phyloP scores from a whole-genome alignment of 768 basidiomycete genomes.

The Artomyces pyxidatus region DNA sequence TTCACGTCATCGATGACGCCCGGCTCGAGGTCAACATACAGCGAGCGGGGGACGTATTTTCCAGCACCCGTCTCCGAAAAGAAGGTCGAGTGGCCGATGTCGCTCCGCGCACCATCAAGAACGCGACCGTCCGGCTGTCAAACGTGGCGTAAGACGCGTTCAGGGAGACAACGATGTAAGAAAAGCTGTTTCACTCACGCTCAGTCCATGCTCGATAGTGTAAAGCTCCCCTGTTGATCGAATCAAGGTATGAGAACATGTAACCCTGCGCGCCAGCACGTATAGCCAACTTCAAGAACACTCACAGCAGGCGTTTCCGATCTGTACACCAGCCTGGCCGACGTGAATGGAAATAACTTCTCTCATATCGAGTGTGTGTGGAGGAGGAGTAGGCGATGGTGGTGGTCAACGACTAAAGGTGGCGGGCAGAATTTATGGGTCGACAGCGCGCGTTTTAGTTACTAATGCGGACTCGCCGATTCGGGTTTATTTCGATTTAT shows the following conservation, averaged over 20 bases:
- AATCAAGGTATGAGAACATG: conserved; percentile 16
- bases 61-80: conserved; percentile 93
- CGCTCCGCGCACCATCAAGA: conserved; percentile 57
- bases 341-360: conserved; percentile 96
- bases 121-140: conserved; percentile 89
- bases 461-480: not conserved
- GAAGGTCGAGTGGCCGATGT: conserved; percentile 94
- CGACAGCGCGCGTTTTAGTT: not conserved
- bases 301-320: conserved; percentile 94
- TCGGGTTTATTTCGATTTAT: not conserved
- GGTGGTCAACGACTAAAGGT: not conserved
- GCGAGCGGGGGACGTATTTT: conserved; percentile 92
- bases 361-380: conserved; percentile 45
- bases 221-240: conserved; percentile 81
- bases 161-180: no score
- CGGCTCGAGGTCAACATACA: conserved; percentile 94
- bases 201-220: conserved; percentile 94
- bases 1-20: conserved; percentile 95
- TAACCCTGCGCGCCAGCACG: conserved; percentile 6
- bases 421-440: not conserved
- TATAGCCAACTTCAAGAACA: conserved; percentile 14
- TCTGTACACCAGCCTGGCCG: conserved; percentile 94
- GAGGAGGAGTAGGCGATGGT: conserved; percentile 9
- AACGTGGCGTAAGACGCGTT: no score
- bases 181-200: conserved; percentile 71